phyloP scores from a whole-genome alignment of 73 alveolate genomes.

The Paramecium primaurelia region DNA sequence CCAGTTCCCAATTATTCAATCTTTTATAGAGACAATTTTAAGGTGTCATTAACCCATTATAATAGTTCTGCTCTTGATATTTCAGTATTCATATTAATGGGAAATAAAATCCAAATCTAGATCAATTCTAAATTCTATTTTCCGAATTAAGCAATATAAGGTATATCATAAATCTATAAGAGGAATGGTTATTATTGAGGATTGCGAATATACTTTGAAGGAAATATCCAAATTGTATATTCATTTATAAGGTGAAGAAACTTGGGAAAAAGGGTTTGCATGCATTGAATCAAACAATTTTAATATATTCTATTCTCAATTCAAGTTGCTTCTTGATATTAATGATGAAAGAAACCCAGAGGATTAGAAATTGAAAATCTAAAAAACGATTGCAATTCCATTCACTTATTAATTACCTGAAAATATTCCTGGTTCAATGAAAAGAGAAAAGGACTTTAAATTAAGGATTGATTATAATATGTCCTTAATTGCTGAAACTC shows the following conservation, averaged over 20 bases:
- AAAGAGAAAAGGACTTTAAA: neutral
- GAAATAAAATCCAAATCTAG: neutral
- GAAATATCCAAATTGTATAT: neutral
- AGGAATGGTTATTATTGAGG: neutral
- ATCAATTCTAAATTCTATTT: neutral
- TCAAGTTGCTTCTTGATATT: neutral
- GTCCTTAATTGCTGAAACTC: neutral
- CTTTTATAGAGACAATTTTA: conserved; percentile 17
- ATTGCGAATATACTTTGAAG: neutral
- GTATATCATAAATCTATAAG: neutral
- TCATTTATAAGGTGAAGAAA: neutral
- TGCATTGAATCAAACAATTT: neutral
- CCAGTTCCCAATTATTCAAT: conserved; percentile 63
- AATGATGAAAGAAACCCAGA: neutral
- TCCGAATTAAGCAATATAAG: neutral
- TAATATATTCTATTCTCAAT: neutral
- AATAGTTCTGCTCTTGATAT: conserved; percentile 54
- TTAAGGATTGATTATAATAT: neutral
- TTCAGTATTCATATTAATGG: conserved; percentile 28
- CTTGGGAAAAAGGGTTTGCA: neutral
- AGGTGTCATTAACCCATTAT: conserved; percentile 56
- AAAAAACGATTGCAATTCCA: neutral
- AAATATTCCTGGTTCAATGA: neutral
- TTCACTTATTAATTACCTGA: neutral
- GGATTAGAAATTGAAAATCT: neutral